Percentiles rank a stretch among this genome's conserved stretches.
phyloP scores from a whole-genome alignment of 2,329 filamentous ascomycete genomes.

The Nothophaeocryptopus gaeumannii region DNA sequence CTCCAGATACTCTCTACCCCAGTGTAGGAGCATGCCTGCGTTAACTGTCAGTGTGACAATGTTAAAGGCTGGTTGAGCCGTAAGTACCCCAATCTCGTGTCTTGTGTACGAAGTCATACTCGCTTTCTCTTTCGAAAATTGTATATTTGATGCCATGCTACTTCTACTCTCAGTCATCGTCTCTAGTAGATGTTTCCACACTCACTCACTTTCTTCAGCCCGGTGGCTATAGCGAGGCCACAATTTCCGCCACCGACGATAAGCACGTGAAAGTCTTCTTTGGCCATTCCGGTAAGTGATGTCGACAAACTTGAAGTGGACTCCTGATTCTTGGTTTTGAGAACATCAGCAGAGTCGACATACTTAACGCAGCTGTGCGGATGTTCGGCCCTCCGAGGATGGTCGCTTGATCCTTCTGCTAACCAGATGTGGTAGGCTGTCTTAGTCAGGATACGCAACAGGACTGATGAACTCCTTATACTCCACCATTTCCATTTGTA shows the following conservation, averaged over 20 bases:
- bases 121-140: conserved; percentile 10
- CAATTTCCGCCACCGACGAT: conserved; percentile 10
- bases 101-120: conserved; percentile 6
- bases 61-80: not conserved
- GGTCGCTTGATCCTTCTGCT: no score
- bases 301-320: no score
- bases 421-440: no score
- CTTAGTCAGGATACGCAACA: no score
- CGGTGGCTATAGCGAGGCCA: conserved; percentile 8
- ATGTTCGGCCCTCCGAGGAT: no score
- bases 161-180: not conserved
- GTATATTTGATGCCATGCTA: conserved; percentile 9
- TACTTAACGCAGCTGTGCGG: no score
- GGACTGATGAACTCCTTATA: no score
- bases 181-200: not conserved
- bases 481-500: no score
- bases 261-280: conserved; percentile 3
- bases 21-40: conserved; percentile 13
- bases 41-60: not conserved
- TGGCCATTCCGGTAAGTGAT: not conserved
- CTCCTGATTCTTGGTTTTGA: no score
- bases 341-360: no score
- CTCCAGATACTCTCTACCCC: conserved; percentile 6
- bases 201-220: conserved; percentile 8
- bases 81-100: conserved; percentile 3